Evolutionary conservation across 805 yeast genomes (phyloP).

Genomic region (Wickerhamiella domercqiae): DNA sequence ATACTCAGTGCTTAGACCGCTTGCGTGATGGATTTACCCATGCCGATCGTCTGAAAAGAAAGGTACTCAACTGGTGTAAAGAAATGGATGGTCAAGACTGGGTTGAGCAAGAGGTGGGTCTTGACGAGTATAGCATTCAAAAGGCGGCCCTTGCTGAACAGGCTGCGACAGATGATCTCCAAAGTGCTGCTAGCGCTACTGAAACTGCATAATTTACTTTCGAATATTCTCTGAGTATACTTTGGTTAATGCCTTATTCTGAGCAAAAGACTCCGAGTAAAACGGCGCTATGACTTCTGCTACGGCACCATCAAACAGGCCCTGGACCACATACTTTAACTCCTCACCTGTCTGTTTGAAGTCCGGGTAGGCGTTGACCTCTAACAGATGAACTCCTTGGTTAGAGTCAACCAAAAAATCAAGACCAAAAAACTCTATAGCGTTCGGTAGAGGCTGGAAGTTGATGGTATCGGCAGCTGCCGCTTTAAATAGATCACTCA

Average conservation of each 20-base stretch:
- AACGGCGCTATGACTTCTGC: conserved; percentile 36
- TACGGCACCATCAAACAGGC: conserved; percentile 46
- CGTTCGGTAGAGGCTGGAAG: conserved; percentile 67
- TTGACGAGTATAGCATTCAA: conserved; percentile 1
- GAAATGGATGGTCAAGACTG: conserved; percentile 61
- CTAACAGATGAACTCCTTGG: conserved; percentile 46
- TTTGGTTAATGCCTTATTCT: neutral
- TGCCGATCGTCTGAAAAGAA: conserved; percentile 59
- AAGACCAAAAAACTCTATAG: conserved; percentile 76
- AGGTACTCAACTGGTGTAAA: conserved; percentile 66
- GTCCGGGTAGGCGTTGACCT: conserved; percentile 90
- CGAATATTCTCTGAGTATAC: neutral
- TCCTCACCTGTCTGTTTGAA: conserved; percentile 87
- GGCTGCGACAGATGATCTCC: conserved; percentile 1
- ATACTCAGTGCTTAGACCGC: conserved; percentile 58
- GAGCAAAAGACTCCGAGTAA: neutral
- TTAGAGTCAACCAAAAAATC: conserved; percentile 62
- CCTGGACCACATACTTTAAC: conserved; percentile 48
- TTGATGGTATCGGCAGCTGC: conserved; percentile 64
- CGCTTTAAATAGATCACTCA: conserved; percentile 74
- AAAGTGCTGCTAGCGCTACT: conserved; percentile 1
- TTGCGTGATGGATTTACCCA: conserved; percentile 62
- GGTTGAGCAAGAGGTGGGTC: conserved; percentile 19
- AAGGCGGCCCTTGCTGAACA: neutral
- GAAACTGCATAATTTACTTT: neutral